Evolutionary conservation across 2,329 filamentous ascomycete genomes (phyloP).

Genomic region (Zalaria obscura): DNA sequence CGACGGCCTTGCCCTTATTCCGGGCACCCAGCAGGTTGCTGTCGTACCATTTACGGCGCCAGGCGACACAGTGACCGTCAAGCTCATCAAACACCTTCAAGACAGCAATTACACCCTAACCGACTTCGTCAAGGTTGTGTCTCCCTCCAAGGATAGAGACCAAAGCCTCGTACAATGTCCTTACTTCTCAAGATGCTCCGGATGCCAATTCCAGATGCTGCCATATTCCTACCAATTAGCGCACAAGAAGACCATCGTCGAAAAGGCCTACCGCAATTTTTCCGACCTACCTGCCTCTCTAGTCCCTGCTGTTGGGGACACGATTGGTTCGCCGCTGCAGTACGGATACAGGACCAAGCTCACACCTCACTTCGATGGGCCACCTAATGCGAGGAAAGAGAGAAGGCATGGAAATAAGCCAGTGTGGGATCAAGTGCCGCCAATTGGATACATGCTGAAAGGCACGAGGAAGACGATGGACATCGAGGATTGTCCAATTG

Average conservation of each 20-base stretch:
- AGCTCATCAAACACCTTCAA: constrained; percentile 58
- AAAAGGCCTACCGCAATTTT: constrained; percentile 87
- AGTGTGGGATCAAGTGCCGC: constrained; percentile 51
- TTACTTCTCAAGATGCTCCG: constrained; percentile 79
- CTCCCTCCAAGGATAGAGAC: constrained; percentile 61
- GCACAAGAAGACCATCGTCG: constrained; percentile 74
- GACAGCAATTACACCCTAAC: constrained; percentile 57
- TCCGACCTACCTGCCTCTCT: constrained; percentile 63
- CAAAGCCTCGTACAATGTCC: constrained; percentile 63
- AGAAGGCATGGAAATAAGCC: constrained; percentile 38
- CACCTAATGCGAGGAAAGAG: constrained; percentile 39
- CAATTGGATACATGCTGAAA: constrained; percentile 84
- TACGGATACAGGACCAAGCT: constrained; percentile 95
- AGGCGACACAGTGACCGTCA: constrained; percentile 66
- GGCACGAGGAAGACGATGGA: constrained; percentile 69
- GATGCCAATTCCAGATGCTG: constrained; percentile 97
- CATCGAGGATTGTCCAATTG: constrained; percentile 95
- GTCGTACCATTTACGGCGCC: constrained; percentile 80
- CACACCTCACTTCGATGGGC: constrained; percentile 86
- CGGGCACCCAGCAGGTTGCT: constrained; percentile 56
- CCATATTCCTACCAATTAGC: constrained; percentile 72
- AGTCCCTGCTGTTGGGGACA: constrained; percentile 65
- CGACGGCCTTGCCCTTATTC: constrained; percentile 69
- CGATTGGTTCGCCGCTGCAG: constrained; percentile 77
- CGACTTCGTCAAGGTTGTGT: constrained; percentile 67